Evolutionary conservation across 1,284 basidiomycete genomes (phyloP), one percentile per base, ranked within the genome.

Genomic region (Tylopilus orsonianus): DNA sequence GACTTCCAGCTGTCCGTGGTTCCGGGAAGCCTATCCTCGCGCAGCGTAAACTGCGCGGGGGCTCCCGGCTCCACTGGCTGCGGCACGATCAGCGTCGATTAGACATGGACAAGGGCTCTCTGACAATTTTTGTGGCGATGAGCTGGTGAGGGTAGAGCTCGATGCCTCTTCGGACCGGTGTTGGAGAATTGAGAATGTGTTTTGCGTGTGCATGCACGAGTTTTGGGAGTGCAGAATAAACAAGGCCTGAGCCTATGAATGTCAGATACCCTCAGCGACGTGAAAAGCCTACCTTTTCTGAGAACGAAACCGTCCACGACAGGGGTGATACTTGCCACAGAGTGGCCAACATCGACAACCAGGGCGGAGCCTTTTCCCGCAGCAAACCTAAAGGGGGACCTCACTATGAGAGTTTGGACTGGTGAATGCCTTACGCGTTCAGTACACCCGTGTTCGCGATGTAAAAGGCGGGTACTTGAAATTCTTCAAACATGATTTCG

Each of bases 221-320:
- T 65, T 80, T 80, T 22, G 89, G 88, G n/a, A 91, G 72, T 5
- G 81, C 65, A 32, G 89, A 90, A 59, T 82, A 81, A 29, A 78
- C 71, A 30, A 91, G 78, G 44, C 89, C 88, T 90, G 18, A 14
- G 7, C 30, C 13, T 18, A 10, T 54, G 26, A 46, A 43, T 5
- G 22, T 33, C 24, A 23, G 47, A 20, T 23, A 42, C 14, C 27
- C 4, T 33, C 32, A 13, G 41, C 45, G 32, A n/a, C 33, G 5
- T 33, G 50, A 36, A 50, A 29, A 46, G 36, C 52, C 64, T 54
- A 85, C 95, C 95, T 79, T 97, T 97, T 57, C 95, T 81, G 40
- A 99, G 79, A 30, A 99, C 96, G 62, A 99, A 99, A 0, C 97
- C 97, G 62, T 99, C 97, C 8, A 96, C 93, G 9, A 99, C 90